Evolutionary conservation across 2,329 filamentous ascomycete genomes (phyloP), one percentile per base, ranked within the genome.

Genomic region (Allantophomopsis cytisporea): DNA sequence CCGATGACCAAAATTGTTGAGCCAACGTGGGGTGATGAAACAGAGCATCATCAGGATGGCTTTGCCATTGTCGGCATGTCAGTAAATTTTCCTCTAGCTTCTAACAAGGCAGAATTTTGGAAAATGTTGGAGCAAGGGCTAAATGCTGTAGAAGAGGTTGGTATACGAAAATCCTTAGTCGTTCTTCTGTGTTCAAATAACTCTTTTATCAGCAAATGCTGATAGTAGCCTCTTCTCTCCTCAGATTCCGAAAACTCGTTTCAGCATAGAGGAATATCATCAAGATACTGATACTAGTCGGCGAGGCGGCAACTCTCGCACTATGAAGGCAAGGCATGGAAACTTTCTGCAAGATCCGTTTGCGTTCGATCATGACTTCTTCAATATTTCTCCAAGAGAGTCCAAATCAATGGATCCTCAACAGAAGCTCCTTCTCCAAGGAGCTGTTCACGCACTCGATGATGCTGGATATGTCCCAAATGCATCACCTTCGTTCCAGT

Each of bases 61-160:
- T n/a, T 94, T 45, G 86, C 86, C 41, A 87, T 94, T 45, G 81
- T 94, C 28, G 86, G 86, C 38, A 83, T 86, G 73, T 73, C 83
- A 35, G 82, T 83, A 38, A 72, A 83, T 37, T 87, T 85, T 56
- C 83, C 83, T 2, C 76, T 80, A 48, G 79, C 82, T 37, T 78
- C 75, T 12, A 80, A 69, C 51, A 71, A 76, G 42, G 77, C 84
- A 41, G 70, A 72, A 39, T 73, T 87, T 18, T 87, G 82, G 82
- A 75, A 83, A 41, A 64, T 87, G 10, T 65, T 87, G n/a, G 71
- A 76, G 52, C 76, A 80, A 55, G 80, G 80, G 11, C 68, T 84
- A 6, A 80, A 84, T 54, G 80, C 83, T 21, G 79, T 83, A 53
- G 69, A 53, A 33, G 55, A 58, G 44, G 54, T n/a, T n/a, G n/a